Evolutionary conservation across 495 filamentous ascomycete species (phyloP), one percentile per base, ranked within the genome.

Genomic region (Penicillium malachiteum): DNA sequence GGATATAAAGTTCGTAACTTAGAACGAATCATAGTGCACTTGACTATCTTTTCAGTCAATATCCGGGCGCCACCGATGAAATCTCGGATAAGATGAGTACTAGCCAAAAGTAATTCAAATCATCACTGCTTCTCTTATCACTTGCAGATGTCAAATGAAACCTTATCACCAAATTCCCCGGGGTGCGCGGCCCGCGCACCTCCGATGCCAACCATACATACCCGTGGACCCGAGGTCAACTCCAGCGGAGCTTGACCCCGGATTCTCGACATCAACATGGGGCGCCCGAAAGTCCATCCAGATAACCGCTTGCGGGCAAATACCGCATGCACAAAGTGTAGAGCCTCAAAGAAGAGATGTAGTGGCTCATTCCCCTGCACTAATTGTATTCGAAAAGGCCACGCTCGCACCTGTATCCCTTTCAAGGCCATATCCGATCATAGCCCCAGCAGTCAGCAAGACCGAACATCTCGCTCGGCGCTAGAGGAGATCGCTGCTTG

Each of bases 331-430:
- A 65, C 67, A 6, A 55, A 70, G 5, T 75, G 72, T 54, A 65
- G 71, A 10, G 54, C 64, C 9, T 70, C 72, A 10, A 73, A 75
- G 54, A 75, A 72, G 57, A 66, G 72, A 48, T 77, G 74, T 48
- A 74, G 69, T 47, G 74, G 74, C 31, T 65, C 55, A 5, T 72
- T 73, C 47, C 74, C 74, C 7, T 77, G 74, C 48, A 51, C 63
- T 3, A 74, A 71, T 43, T 77, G 74, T 52, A 60, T 69, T 32
- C 45, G 59, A 26, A 71, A 63, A 32, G 69, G 69, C 3, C 64
- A 63, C 1, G 65, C 57, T n/a, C 66, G 68, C 21, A 53, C 59
- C 12, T 75, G 72, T 51, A 65, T 63, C 12, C 67, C 69, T 26
- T 71, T 66, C 46, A 68, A 63, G 47, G 57, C 63, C 34, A 46